These are phyloP conservation scores for Yarrowia deformans DNA, from an alignment of 805 yeast genomes.

Conservation along the genomic window DNA sequence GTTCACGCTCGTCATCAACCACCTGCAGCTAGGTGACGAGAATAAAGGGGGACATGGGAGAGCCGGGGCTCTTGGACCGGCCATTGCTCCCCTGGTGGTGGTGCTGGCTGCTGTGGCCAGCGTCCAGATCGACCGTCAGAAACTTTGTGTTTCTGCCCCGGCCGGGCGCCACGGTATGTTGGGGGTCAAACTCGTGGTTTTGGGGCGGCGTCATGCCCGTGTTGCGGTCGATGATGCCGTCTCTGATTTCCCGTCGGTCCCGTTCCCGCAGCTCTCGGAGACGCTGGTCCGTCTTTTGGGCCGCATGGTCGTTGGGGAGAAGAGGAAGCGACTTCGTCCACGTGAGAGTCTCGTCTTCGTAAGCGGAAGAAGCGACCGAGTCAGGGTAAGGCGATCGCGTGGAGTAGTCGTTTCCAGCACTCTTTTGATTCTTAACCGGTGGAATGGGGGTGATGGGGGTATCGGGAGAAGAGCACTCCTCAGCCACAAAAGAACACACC, in stretches of 20 bases:
- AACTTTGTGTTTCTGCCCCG: constrained; percentile 6
- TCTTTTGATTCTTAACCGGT: not conserved
- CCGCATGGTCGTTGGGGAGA: constrained; percentile 20
- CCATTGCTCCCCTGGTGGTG: constrained; percentile 13
- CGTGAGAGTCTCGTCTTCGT: constrained; percentile 12
- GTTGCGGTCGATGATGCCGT: constrained; percentile 9
- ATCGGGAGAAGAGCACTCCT: constrained; percentile 14
- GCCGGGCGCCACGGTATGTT: not conserved
- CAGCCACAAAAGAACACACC: constrained; percentile 25
- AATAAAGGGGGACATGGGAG: constrained; percentile 25
- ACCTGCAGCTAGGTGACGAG: constrained; percentile 29
- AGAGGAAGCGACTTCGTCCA: constrained; percentile 10
- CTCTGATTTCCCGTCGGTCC: constrained; percentile 21
- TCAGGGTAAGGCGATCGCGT: constrained; percentile 16
- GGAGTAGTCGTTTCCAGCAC: not conserved
- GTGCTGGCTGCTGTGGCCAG: not conserved
- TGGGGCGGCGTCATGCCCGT: constrained; percentile 6
- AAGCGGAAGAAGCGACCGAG: constrained; percentile 1
- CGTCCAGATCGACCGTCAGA: constrained; percentile 17
- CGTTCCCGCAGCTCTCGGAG: constrained; percentile 21
- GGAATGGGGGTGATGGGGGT: constrained; percentile 3
- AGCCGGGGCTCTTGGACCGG: constrained; percentile 21
- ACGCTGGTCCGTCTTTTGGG: constrained; percentile 20
- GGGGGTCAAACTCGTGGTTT: constrained; percentile 23
- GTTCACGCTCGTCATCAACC: not conserved